Percentiles rank a stretch among this genome's conserved stretches.
Conservation (phyloP, 2,329 filamentous ascomycete species). For the Aspergillus novoparasiticus region DNA sequence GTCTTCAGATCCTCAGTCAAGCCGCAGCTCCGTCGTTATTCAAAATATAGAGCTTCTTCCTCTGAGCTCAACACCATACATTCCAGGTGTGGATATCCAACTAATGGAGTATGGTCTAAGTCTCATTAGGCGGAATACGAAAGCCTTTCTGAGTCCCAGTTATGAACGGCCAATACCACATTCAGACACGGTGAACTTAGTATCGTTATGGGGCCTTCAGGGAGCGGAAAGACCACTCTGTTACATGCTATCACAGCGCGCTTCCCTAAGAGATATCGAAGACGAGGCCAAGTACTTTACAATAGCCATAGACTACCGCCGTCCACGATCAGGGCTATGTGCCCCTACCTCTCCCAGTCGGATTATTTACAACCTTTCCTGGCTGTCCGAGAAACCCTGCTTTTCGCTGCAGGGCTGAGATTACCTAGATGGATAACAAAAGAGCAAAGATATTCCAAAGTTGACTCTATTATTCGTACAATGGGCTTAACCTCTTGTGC, state of each 20-base stretch:
- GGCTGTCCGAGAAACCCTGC: background rate
- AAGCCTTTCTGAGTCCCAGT: too few relatives aligned
- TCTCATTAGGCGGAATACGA: too few relatives aligned
- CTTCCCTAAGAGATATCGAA: background rate
- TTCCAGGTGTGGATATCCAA: too few relatives aligned
- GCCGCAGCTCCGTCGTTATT: too few relatives aligned
- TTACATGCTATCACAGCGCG: background rate
- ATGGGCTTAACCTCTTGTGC: background rate
- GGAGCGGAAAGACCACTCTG: background rate
- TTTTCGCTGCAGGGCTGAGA: background rate
- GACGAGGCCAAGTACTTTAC: background rate
- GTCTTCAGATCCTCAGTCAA: too few relatives aligned
- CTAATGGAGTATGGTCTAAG: too few relatives aligned
- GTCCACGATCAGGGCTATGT: background rate
- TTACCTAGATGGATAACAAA: background rate
- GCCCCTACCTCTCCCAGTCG: background rate
- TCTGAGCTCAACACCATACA: too few relatives aligned
- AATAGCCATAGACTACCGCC: background rate
- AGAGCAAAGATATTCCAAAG: background rate
- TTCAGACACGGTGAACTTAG: background rate
- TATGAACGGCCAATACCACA: background rate
- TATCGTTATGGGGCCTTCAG: background rate
- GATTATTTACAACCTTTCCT: background rate
- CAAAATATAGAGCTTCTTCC: too few relatives aligned
- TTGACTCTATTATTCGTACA: background rate